A percentile compares a stretch with the other conserved stretches of the same genome.
Evolutionary conservation across 768 basidiomycete species (phyloP).

Genomic region (Russula earlei): DNA sequence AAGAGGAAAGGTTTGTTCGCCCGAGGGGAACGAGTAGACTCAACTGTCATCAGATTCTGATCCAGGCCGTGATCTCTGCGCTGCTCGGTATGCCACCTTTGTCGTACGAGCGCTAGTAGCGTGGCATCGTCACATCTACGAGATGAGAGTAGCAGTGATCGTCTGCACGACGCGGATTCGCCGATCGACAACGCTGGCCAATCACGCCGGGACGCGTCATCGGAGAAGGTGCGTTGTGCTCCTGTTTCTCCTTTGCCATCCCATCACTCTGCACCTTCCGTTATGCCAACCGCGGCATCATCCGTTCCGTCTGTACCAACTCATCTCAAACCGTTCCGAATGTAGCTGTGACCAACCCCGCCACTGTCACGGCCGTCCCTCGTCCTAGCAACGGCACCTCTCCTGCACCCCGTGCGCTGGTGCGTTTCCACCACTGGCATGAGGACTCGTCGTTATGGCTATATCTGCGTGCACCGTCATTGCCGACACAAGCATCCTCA

Average conservation of each 20-base stretch:
- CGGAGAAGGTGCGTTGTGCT: conserved; percentile 4
- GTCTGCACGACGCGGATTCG: conserved; percentile 18
- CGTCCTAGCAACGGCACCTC: not conserved
- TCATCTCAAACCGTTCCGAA: not conserved
- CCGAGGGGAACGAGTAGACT: too few species aligned
- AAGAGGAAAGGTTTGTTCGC: too few species aligned
- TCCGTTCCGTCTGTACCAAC: not conserved
- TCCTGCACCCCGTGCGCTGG: conserved; percentile 25
- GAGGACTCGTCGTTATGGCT: conserved; percentile 65
- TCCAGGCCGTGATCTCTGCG: too few species aligned
- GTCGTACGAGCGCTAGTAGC: conserved; percentile 28
- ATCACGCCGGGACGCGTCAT: not conserved
- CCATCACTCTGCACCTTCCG: conserved; percentile 12
- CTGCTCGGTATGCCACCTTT: conserved; percentile 46
- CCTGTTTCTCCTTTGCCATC: not conserved
- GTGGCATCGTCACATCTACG: conserved; percentile 25
- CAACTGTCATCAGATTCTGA: too few species aligned
- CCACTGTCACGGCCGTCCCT: not conserved
- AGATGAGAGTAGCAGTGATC: conserved; percentile 29
- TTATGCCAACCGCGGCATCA: not conserved
- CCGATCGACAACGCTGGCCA: conserved; percentile 10
- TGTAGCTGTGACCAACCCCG: not conserved
- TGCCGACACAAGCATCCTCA: conserved; percentile 60
- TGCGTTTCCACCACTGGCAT: conserved; percentile 49
- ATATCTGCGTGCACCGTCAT: conserved; percentile 48